Conservation (phyloP, 495 filamentous ascomycete species). For the Penicillium lagena region DNA sequence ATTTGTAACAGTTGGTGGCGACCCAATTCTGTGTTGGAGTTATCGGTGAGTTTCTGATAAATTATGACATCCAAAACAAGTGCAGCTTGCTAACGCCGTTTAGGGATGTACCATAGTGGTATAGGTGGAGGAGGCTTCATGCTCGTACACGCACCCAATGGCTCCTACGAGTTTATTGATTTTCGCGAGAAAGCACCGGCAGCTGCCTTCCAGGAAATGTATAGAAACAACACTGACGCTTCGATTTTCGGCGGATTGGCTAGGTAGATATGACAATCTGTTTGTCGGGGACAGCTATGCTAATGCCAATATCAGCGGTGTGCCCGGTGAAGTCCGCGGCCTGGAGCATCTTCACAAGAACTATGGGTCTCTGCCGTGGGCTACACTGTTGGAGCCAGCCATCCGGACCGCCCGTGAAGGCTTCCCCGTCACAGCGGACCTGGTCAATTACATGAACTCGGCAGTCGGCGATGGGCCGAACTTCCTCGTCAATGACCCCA, state of each 20-base stretch:
- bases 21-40: slow-evolving; percentile 72
- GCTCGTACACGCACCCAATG: slow-evolving; percentile 59
- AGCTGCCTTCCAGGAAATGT: slow-evolving; percentile 76
- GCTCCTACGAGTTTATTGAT: slow-evolving; percentile 70
- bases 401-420: slow-evolving; percentile 69
- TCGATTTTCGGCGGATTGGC: slow-evolving; percentile 57
- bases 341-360: slow-evolving; percentile 68
- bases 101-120: slow-evolving; percentile 79
- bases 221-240: slow-evolving; percentile 45
- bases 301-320: slow-evolving; percentile 41
- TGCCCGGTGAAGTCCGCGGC: slow-evolving; percentile 79
- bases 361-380: slow-evolving; percentile 67
- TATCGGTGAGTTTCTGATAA: slow-evolving; percentile 40
- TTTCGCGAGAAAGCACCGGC: slow-evolving; percentile 83
- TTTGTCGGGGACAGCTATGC: not conserved
- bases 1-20: slow-evolving; percentile 48
- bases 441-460: slow-evolving; percentile 60
- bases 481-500: slow-evolving; percentile 65
- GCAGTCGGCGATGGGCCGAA: slow-evolving; percentile 34
- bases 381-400: slow-evolving; percentile 61
- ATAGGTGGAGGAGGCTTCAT: slow-evolving; percentile 89
- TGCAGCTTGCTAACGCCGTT: slow-evolving; percentile 2
- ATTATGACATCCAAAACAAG: not conserved
- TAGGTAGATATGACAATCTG: slow-evolving; percentile 30
- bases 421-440: slow-evolving; percentile 63